These are phyloP conservation scores for Gardenia jasminoides DNA, from an alignment of 257 asterid genomes.

Conservation along the genomic window DNA sequence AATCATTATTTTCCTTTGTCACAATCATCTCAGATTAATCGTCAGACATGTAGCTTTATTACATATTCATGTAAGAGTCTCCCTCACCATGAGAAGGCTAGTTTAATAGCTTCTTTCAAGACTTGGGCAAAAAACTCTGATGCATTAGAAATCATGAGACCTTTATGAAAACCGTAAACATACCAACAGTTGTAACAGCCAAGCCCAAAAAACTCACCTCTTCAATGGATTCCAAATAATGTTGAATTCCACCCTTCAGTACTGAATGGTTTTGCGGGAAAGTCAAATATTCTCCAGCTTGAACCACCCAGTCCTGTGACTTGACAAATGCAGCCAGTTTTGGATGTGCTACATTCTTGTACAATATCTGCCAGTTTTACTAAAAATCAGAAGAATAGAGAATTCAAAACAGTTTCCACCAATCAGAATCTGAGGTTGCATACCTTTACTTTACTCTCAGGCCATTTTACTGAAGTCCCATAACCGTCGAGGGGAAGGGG, in stretches of 20 bases:
- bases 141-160: background rate
- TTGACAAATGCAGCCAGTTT: slow-evolving; percentile 71
- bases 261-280: slow-evolving; percentile 62
- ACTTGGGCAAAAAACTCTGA: background rate
- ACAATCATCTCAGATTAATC: background rate
- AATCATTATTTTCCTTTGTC: background rate
- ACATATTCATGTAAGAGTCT: background rate
- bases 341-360: slow-evolving; percentile 89
- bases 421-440: slow-evolving; percentile 5
- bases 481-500: slow-evolving; percentile 85
- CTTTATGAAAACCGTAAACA: background rate
- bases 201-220: slow-evolving; percentile 56
- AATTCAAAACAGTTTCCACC: slow-evolving; percentile 13
- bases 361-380: slow-evolving; percentile 51
- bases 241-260: slow-evolving; percentile 69
- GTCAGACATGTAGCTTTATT: background rate
- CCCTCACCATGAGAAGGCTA: background rate
- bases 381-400: slow-evolving; percentile 18
- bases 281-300: slow-evolving; percentile 71
- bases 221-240: slow-evolving; percentile 77
- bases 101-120: background rate
- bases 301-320: slow-evolving; percentile 68
- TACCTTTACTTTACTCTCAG: slow-evolving; percentile 86
- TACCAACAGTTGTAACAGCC: background rate
- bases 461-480: slow-evolving; percentile 68